These are phyloP conservation scores for Coprinopsis marcescibilis DNA, from an alignment of 768 basidiomycete species.

Conservation along the genomic window DNA sequence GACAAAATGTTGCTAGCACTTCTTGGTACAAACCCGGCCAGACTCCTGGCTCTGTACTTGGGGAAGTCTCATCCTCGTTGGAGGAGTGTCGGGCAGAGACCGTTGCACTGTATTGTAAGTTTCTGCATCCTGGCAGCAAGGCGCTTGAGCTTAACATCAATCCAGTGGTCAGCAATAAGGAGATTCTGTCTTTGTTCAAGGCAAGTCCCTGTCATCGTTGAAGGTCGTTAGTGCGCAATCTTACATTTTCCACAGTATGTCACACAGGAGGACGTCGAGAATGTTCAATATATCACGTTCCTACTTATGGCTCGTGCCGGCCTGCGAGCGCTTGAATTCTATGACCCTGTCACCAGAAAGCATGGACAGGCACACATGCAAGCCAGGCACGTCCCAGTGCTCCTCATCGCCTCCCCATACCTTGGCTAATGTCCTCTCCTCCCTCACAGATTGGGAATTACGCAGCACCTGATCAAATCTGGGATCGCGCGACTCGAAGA, in stretches of 20 bases:
- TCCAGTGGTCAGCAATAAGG: constrained; percentile 64
- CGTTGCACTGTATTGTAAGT: constrained; percentile 73
- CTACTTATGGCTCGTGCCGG: constrained; percentile 84
- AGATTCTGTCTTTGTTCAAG: constrained; percentile 77
- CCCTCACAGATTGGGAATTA: constrained; percentile 67
- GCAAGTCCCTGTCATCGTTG: constrained; percentile 35
- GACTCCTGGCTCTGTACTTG: constrained; percentile 75
- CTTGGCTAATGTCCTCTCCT: too few species aligned
- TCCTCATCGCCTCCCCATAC: not conserved
- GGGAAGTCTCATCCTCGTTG: constrained; percentile 85
- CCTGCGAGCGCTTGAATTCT: constrained; percentile 73
- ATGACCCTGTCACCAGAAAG: constrained; percentile 73
- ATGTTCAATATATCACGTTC: constrained; percentile 78
- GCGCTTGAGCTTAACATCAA: constrained; percentile 7
- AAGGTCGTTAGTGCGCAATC: not conserved
- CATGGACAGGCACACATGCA: constrained; percentile 92
- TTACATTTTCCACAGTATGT: constrained; percentile 44
- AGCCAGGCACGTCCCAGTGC: constrained; percentile 59
- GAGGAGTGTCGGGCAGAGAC: constrained; percentile 93
- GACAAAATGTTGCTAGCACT: constrained; percentile 34
- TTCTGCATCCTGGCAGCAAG: too few species aligned
- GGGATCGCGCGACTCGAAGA: constrained; percentile 70
- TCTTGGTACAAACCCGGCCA: constrained; percentile 90
- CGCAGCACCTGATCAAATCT: constrained; percentile 66
- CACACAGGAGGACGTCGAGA: constrained; percentile 61